Percentiles rank a stretch among this genome's conserved stretches.
These are phyloP conservation scores for Aspergillus caelatus DNA, from an alignment of 2,329 filamentous ascomycete species.

Conservation along the genomic window DNA sequence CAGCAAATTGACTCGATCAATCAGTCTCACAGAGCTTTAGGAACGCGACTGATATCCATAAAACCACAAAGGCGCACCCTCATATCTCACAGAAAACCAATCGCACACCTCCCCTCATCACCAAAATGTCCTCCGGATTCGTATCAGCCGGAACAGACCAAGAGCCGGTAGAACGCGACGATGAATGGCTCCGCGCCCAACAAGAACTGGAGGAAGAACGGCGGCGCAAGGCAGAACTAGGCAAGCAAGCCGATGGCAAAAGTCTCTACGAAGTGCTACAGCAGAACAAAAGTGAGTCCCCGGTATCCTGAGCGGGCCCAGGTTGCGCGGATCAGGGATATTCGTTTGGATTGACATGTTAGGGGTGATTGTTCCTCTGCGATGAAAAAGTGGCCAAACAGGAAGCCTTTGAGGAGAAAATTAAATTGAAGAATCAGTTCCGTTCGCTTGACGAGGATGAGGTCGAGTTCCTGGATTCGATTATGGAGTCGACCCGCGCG, in stretches of 20 bases:
- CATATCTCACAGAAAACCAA: no score
- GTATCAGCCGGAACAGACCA: conserved; percentile 48
- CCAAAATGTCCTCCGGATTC: conserved; percentile 49
- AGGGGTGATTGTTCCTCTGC: conserved; percentile 33
- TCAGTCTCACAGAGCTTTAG: background rate
- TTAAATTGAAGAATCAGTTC: conserved; percentile 54
- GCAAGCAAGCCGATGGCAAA: conserved; percentile 57
- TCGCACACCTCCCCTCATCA: background rate
- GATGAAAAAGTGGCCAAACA: conserved; percentile 48
- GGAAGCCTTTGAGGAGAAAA: conserved; percentile 56
- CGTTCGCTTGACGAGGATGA: conserved; percentile 55
- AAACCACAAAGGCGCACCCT: background rate
- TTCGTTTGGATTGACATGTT: conserved; percentile 42
- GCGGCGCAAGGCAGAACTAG: conserved; percentile 47
- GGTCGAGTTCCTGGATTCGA: conserved; percentile 56
- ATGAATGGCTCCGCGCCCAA: conserved; percentile 48
- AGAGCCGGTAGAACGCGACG: conserved; percentile 42
- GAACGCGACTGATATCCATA: background rate
- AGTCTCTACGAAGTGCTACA: conserved; percentile 53
- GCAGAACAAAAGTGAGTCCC: conserved; percentile 52
- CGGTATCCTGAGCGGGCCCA: background rate
- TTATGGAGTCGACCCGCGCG: conserved; percentile 59
- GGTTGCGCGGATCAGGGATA: background rate
- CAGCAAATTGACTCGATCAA: background rate
- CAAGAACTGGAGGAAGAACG: conserved; percentile 51